A percentile compares a stretch with the other conserved stretches of the same genome.
phyloP scores from a whole-genome alignment of 176 grass and related monocot species.

The Stipa capillata region DNA sequence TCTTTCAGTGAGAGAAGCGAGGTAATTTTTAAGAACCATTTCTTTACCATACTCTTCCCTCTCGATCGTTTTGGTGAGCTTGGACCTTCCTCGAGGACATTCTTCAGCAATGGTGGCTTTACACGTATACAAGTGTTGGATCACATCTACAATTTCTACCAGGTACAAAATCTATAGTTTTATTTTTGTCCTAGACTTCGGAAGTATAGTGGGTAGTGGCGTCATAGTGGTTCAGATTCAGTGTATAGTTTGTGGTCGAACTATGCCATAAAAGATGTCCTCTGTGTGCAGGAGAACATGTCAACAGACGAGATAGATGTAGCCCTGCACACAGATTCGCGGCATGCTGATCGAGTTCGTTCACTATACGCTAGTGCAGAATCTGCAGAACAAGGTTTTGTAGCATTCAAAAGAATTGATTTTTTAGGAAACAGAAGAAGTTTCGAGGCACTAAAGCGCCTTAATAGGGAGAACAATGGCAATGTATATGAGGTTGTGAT shows the following conservation, averaged over 20 bases:
- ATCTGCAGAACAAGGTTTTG: constrained; percentile 49
- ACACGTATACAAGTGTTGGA: constrained; percentile 61
- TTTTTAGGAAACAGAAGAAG: constrained; percentile 90
- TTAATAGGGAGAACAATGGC: constrained; percentile 63
- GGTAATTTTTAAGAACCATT: constrained; percentile 79
- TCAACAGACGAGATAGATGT: constrained; percentile 51
- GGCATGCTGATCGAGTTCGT: constrained; percentile 81
- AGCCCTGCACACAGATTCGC: constrained; percentile 86
- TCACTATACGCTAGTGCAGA: constrained; percentile 56
- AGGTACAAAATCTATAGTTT: too few species aligned
- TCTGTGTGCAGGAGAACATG: constrained; percentile 70
- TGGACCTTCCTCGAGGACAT: constrained; percentile 81
- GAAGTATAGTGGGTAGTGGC: too few species aligned
- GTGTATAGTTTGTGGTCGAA: too few species aligned
- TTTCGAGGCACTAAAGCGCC: constrained; percentile 79
- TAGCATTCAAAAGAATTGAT: constrained; percentile 75
- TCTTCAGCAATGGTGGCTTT: constrained; percentile 78
- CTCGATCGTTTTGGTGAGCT: constrained; percentile 84
- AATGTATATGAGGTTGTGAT: constrained; percentile 83
- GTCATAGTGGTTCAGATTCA: too few species aligned
- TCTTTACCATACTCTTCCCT: constrained; percentile 95
- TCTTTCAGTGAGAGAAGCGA: constrained; percentile 72
- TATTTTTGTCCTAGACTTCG: neutral
- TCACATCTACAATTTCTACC: constrained; percentile 90
- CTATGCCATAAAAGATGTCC: neutral